These are phyloP conservation scores for Brasilioporus rufonigricans DNA, from an alignment of 768 basidiomycete species.

Conservation along the genomic window DNA sequence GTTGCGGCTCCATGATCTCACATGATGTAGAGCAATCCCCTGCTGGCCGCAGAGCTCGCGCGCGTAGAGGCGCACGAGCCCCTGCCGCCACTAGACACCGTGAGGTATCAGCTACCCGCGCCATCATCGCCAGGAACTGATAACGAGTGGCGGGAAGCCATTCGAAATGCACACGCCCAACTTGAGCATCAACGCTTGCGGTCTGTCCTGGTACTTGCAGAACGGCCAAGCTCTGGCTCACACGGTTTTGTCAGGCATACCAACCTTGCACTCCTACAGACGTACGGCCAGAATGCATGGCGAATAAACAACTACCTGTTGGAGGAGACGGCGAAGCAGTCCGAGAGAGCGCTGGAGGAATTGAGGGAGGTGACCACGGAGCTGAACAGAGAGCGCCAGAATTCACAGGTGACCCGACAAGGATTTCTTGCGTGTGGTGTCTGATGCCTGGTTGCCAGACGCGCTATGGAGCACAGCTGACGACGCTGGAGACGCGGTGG, in stretches of 20 bases:
- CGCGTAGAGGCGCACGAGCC: conserved; percentile 70
- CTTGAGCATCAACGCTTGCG: conserved; percentile 82
- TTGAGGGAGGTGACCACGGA: conserved; percentile 76
- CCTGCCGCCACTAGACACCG: conserved; percentile 63
- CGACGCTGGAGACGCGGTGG: conserved; percentile 83
- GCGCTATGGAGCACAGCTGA: conserved; percentile 74
- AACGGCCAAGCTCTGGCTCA: neutral
- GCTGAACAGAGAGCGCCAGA: conserved; percentile 87
- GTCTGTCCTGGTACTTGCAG: conserved; percentile 39
- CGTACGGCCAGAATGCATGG: conserved; percentile 90
- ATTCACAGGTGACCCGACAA: conserved; percentile 56
- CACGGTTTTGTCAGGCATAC: conserved; percentile 54
- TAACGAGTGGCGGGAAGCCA: conserved; percentile 71
- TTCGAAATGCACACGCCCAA: conserved; percentile 78
- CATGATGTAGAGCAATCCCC: conserved; percentile 53
- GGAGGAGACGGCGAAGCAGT: conserved; percentile 70
- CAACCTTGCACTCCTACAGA: conserved; percentile 79
- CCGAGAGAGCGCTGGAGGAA: conserved; percentile 73
- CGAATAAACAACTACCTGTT: conserved; percentile 87
- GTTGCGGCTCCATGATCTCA: neutral
- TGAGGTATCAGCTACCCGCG: conserved; percentile 72
- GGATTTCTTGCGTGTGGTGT: neutral
- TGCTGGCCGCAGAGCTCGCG: conserved; percentile 70
- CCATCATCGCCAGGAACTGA: conserved; percentile 63
- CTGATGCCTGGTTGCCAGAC: conserved; percentile 46